phyloP scores from a whole-genome alignment of 2,329 filamentous ascomycete genomes.

The Phialocephala subalpina region DNA sequence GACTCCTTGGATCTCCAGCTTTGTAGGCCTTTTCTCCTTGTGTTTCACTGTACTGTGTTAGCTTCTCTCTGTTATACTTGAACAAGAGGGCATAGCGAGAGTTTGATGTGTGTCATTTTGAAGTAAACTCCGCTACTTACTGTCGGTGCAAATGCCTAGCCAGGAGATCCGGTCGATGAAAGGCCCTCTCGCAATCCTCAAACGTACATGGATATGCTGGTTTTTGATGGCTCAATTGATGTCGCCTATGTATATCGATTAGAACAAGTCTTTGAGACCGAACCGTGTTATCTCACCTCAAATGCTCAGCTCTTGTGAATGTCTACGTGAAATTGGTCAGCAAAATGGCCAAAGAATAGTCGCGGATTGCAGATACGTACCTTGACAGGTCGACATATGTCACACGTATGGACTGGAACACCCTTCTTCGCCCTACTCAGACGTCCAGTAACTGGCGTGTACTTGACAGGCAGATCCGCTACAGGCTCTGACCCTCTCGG shows the following conservation, averaged over 20 bases:
- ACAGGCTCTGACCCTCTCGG: constrained; percentile 38
- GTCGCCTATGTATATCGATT: constrained; percentile 55
- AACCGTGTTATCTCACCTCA: constrained; percentile 54
- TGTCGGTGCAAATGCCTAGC: constrained; percentile 62
- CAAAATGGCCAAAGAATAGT: neutral
- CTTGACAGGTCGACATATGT: constrained; percentile 42
- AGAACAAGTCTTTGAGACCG: constrained; percentile 5
- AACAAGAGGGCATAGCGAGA: neutral
- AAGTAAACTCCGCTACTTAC: constrained; percentile 45
- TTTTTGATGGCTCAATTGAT: constrained; percentile 65
- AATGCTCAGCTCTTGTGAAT: constrained; percentile 68
- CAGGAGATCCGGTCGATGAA: constrained; percentile 65
- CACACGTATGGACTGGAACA: constrained; percentile 45
- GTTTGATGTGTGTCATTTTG: neutral
- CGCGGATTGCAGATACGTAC: constrained; percentile 24
- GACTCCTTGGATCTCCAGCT: constrained; percentile 37
- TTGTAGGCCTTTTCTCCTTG: constrained; percentile 51
- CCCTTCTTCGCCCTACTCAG: constrained; percentile 47
- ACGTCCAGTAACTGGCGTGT: constrained; percentile 45
- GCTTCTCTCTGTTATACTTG: neutral
- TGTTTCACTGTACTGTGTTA: constrained; percentile 48
- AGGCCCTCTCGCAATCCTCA: constrained; percentile 62
- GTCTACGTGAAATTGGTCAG: constrained; percentile 52
- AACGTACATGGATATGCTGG: constrained; percentile 59
- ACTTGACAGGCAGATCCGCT: constrained; percentile 43